Evolutionary conservation across 352 stramenopile species (phyloP).

Genomic region (Globisporangium mamillatum): DNA sequence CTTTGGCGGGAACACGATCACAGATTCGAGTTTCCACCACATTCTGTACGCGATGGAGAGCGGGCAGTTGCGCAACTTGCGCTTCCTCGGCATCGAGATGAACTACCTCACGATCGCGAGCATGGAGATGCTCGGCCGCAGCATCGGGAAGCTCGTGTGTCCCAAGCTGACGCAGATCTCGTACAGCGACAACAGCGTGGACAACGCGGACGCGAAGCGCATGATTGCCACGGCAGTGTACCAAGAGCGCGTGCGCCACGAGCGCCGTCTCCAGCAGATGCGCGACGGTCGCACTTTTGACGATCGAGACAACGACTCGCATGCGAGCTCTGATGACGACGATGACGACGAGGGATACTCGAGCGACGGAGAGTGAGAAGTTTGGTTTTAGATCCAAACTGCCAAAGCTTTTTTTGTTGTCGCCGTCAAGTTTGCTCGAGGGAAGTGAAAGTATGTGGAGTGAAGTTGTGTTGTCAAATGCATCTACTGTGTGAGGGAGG

Average conservation of each 20-base stretch:
- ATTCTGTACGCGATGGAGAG: constrained; percentile 83
- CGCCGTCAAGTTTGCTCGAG: neutral
- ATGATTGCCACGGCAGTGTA: constrained; percentile 75
- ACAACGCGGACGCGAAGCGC: constrained; percentile 71
- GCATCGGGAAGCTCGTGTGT: constrained; percentile 77
- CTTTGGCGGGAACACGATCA: constrained; percentile 80
- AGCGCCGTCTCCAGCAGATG: constrained; percentile 50
- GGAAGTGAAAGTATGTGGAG: constrained; percentile 1
- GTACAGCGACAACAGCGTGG: constrained; percentile 83
- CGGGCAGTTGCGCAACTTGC: constrained; percentile 47
- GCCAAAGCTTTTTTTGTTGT: constrained; percentile 8
- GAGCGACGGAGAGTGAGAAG: constrained; percentile 33
- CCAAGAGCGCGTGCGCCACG: constrained; percentile 66
- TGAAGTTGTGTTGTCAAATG: constrained; percentile 3
- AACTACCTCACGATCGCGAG: constrained; percentile 81
- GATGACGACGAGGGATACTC: constrained; percentile 25
- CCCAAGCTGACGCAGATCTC: constrained; percentile 83
- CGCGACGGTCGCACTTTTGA: constrained; percentile 28
- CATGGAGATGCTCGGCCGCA: constrained; percentile 85
- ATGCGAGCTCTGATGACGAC: constrained; percentile 27
- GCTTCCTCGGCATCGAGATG: constrained; percentile 83
- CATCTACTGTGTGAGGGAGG: neutral
- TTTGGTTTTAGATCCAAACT: neutral
- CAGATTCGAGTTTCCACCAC: constrained; percentile 82
- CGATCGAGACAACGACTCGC: constrained; percentile 31